These are phyloP conservation scores for Barnettozyma botsteinii DNA, from an alignment of 805 yeast genomes.

Conservation along the genomic window DNA sequence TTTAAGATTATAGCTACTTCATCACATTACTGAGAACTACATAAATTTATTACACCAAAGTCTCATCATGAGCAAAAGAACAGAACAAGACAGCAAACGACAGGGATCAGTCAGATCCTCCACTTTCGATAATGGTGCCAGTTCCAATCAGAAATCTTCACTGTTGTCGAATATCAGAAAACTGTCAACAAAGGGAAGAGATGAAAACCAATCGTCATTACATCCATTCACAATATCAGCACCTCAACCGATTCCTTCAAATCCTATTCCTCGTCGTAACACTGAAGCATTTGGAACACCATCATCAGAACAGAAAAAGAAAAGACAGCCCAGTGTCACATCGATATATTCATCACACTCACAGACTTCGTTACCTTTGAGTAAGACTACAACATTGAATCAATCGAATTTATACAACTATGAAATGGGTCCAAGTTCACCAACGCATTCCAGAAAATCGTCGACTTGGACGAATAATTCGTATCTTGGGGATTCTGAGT, in stretches of 20 bases:
- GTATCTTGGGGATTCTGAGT: constrained; percentile 9
- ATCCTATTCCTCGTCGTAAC: constrained; percentile 1
- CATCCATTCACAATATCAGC: constrained; percentile 8
- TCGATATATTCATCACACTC: constrained; percentile 22
- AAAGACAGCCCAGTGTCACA: constrained; percentile 23
- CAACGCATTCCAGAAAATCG: constrained; percentile 25
- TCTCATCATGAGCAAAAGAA: constrained; percentile 6
- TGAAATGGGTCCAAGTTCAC: constrained; percentile 22
- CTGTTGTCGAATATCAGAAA: constrained; percentile 25
- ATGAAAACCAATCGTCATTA: constrained; percentile 9
- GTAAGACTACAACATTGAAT: constrained; percentile 23
- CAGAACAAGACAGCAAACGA: constrained; percentile 8
- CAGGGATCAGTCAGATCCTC: constrained; percentile 6
- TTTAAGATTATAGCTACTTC: too few species aligned
- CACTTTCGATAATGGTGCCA: constrained; percentile 5
- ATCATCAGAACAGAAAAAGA: constrained; percentile 6
- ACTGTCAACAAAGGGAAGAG: constrained; percentile 17
- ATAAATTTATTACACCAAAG: too few species aligned
- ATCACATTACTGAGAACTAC: too few species aligned
- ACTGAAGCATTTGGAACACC: constrained; percentile 2
- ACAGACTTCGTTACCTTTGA: constrained; percentile 23
- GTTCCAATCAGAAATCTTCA: constrained; percentile 14
- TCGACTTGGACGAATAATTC: constrained; percentile 19
- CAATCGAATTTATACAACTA: constrained; percentile 17
- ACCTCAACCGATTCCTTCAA: constrained; percentile 22